phyloP scores from a whole-genome alignment of 1,284 basidiomycete genomes.

The Trametes versicolor region DNA sequence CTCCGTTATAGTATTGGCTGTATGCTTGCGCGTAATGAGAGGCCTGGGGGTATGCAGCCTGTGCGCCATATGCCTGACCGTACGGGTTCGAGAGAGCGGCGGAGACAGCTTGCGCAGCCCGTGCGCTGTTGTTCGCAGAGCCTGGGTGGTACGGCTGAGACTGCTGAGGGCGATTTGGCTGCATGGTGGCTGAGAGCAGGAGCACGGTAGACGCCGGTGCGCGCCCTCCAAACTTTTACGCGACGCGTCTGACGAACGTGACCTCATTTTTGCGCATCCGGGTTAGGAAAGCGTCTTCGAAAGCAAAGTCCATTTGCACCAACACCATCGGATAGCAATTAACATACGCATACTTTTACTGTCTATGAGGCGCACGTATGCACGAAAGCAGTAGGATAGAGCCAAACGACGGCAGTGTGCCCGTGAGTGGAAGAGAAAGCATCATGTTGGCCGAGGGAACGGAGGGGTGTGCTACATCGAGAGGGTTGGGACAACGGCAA shows the following conservation, averaged over 20 bases:
- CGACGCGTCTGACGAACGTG: conserved; percentile 19
- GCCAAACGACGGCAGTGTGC: conserved; percentile 34
- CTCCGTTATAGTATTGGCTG: conserved; percentile 42
- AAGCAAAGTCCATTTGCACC: conserved; percentile 35
- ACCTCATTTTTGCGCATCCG: conserved; percentile 3
- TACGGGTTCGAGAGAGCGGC: conserved; percentile 53
- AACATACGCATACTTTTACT: conserved; percentile 45
- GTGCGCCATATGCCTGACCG: conserved; percentile 37
- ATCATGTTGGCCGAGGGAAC: conserved; percentile 35
- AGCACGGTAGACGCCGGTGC: conserved; percentile 16
- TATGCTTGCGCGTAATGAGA: conserved; percentile 73
- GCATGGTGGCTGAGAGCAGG: conserved; percentile 25
- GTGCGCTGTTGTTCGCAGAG: conserved; percentile 5
- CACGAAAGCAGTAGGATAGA: conserved; percentile 46
- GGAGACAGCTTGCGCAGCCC: conserved; percentile 43
- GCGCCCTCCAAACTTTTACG: conserved; percentile 26
- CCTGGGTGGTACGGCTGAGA: conserved; percentile 8
- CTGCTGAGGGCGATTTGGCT: conserved; percentile 26
- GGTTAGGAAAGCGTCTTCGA: conserved; percentile 18
- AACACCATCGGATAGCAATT: conserved; percentile 37
- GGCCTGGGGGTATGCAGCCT: conserved; percentile 44
- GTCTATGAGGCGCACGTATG: conserved; percentile 45
- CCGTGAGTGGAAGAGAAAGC: conserved; percentile 33
- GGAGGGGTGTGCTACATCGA: conserved; percentile 33
- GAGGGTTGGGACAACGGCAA: conserved; percentile 28